These are phyloP conservation scores for Scutellaria barbata DNA, from an alignment of 257 asterid species.

Conservation along the genomic window DNA sequence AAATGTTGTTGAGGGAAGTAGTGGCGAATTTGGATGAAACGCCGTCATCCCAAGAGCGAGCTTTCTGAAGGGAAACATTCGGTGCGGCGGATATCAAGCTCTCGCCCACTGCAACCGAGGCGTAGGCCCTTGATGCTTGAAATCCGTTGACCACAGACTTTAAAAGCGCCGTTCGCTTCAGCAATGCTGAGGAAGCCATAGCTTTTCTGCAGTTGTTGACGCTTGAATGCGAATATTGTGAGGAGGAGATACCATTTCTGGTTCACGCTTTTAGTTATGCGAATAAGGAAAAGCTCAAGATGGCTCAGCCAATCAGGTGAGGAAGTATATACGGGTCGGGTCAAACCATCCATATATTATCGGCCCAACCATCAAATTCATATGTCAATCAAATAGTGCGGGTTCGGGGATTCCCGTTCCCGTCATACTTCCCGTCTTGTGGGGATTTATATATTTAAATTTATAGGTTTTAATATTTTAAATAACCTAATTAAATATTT, in stretches of 20 bases:
- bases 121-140: constrained; percentile 62
- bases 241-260: background rate
- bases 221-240: background rate
- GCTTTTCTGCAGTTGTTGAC: constrained; percentile 6
- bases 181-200: constrained; percentile 62
- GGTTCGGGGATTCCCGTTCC: too few relatives aligned
- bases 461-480: too few relatives aligned
- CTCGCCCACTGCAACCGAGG: constrained; percentile 81
- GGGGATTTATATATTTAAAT: too few relatives aligned
- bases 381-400: too few relatives aligned
- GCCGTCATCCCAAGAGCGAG: constrained; percentile 97
- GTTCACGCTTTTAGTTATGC: background rate
- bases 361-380: too few relatives aligned
- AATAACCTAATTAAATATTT: too few relatives aligned
- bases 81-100: constrained; percentile 74
- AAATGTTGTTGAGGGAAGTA: constrained; percentile 69
- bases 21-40: constrained; percentile 88
- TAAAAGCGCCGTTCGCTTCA: constrained; percentile 56
- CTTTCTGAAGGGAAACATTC: constrained; percentile 79
- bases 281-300: too few relatives aligned
- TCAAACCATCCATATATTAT: too few relatives aligned
- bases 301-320: too few relatives aligned
- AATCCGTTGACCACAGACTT: constrained; percentile 46
- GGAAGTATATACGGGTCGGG: too few relatives aligned
- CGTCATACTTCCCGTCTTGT: too few relatives aligned